Conservation (phyloP, 495 filamentous ascomycete genomes). For the Aspergillus asperescens region DNA sequence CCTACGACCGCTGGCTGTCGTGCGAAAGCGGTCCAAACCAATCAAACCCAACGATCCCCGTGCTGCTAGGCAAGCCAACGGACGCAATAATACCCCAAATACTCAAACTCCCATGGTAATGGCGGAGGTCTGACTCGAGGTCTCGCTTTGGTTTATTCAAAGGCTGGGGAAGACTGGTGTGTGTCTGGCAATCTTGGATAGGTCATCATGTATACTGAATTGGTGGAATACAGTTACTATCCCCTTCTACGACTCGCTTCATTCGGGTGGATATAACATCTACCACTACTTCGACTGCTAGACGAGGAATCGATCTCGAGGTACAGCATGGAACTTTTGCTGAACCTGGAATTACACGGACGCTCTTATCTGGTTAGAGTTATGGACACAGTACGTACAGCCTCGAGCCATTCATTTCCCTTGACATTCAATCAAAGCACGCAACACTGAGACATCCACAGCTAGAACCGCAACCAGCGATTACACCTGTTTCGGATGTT, state of each 20-base stretch:
- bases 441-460: not conserved
- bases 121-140: not conserved
- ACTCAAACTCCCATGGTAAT: not conserved
- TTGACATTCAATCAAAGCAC: not conserved
- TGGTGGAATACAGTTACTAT: not conserved
- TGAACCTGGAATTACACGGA: not conserved
- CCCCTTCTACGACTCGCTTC: not conserved
- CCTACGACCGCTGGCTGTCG: constrained; percentile 9
- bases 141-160: not conserved
- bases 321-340: not conserved
- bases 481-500: constrained; percentile 1
- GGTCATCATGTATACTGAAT: not conserved
- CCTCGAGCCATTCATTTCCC: not conserved
- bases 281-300: not conserved
- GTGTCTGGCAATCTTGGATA: not conserved
- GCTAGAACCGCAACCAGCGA: not conserved
- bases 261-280: not conserved
- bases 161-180: not conserved
- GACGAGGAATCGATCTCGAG: not conserved
- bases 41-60: not conserved
- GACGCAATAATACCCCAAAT: not conserved
- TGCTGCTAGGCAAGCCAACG: not conserved
- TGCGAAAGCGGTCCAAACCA: not conserved
- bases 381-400: not conserved
- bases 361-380: not conserved